Conservation (phyloP, 768 basidiomycete genomes). For the Mrakia blollopis region DNA sequence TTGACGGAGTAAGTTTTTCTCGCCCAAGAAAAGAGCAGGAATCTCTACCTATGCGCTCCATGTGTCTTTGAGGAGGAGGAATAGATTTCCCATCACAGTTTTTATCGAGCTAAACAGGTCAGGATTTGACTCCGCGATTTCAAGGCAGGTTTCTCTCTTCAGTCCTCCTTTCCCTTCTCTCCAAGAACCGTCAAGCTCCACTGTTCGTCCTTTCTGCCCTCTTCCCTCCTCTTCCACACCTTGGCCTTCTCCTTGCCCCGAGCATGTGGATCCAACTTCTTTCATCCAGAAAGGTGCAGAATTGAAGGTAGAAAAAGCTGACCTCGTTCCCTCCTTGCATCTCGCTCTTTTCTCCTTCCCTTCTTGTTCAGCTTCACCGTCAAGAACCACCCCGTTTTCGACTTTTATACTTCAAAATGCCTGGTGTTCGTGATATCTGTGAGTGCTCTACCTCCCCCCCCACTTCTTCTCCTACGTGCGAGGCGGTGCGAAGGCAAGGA, state of each 20-base stretch:
- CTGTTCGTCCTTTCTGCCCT: background rate
- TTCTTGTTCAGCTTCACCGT: conserved; percentile 13
- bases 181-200: background rate
- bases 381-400: conserved; percentile 15
- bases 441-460: conserved; percentile 35
- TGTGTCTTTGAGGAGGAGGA: no score
- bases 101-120: no score
- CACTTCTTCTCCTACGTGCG: background rate
- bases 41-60: no score
- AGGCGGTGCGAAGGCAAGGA: background rate
- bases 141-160: background rate
- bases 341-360: background rate
- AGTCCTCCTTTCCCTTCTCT: background rate
- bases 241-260: background rate
- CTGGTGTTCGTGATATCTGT: conserved; percentile 53
- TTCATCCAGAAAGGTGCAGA: background rate
- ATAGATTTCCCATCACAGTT: no score
- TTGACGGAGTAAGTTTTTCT: no score
- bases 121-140: no score
- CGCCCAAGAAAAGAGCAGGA: no score
- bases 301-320: background rate
- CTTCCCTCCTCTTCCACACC: background rate
- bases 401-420: conserved; percentile 45
- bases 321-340: background rate
- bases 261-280: background rate